phyloP scores from a whole-genome alignment of 768 basidiomycete species.

The Amanita jacksonii region DNA sequence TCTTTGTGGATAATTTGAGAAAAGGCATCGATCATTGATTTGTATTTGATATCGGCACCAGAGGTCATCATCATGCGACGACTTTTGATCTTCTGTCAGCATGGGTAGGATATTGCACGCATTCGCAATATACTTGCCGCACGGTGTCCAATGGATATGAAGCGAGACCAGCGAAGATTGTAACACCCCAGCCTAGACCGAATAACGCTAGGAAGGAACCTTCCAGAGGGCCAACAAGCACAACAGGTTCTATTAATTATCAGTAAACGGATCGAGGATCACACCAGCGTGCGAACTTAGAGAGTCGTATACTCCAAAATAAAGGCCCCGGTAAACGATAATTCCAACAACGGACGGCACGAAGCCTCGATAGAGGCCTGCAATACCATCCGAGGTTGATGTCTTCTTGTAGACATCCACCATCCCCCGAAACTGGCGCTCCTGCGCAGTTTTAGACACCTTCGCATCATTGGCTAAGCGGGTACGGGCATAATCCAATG shows the following conservation, averaged over 20 bases:
- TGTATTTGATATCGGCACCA: constrained; percentile 67
- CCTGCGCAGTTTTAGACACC: constrained; percentile 57
- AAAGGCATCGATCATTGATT: constrained; percentile 74
- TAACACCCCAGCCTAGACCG: constrained; percentile 78
- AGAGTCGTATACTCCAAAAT: constrained; percentile 72
- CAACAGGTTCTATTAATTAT: constrained; percentile 68
- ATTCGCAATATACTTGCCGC: constrained; percentile 26
- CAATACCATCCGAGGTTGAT: constrained; percentile 70
- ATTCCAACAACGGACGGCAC: constrained; percentile 82
- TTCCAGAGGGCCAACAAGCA: constrained; percentile 70
- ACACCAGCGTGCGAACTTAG: constrained; percentile 26
- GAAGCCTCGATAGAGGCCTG: constrained; percentile 85
- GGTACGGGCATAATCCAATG: constrained; percentile 83
- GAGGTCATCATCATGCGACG: constrained; percentile 96
- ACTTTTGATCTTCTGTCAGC: constrained; percentile 26
- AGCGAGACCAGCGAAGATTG: constrained; percentile 76
- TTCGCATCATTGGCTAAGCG: constrained; percentile 81
- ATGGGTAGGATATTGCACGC: background rate
- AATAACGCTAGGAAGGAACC: constrained; percentile 80
- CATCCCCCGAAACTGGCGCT: constrained; percentile 80
- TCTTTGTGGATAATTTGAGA: constrained; percentile 68
- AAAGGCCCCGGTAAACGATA: constrained; percentile 81
- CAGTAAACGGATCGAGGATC: constrained; percentile 17
- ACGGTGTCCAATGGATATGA: constrained; percentile 69
- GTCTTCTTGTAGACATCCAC: constrained; percentile 81